Conservation (phyloP, 768 basidiomycete species). For the Dacryopinax spathularia region DNA sequence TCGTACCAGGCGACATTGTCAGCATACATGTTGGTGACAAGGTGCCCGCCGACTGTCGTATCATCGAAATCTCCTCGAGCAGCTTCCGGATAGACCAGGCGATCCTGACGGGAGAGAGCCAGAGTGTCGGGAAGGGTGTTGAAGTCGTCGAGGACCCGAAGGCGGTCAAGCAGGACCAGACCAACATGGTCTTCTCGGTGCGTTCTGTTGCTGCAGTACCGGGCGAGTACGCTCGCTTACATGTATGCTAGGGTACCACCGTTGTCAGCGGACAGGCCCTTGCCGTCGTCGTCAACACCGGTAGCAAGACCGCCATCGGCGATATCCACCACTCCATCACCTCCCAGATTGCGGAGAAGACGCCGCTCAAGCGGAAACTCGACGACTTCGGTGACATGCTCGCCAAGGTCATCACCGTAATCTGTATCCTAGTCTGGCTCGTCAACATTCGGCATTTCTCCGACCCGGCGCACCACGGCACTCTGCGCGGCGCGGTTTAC, state of each 20-base stretch:
- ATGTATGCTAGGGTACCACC: conserved; percentile 69
- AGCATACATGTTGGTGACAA: conserved; percentile 86
- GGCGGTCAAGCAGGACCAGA: conserved; percentile 97
- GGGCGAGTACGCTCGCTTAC: not conserved
- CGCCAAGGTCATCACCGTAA: conserved; percentile 93
- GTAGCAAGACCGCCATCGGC: conserved; percentile 79
- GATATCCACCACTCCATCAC: conserved; percentile 96
- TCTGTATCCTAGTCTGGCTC: conserved; percentile 94
- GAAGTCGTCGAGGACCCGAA: conserved; percentile 51
- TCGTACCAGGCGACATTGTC: conserved; percentile 92
- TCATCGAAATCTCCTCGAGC: conserved; percentile 79
- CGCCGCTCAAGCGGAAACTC: conserved; percentile 88
- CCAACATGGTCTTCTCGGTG: conserved; percentile 88
- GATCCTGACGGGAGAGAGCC: conserved; percentile 87
- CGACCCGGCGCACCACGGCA: conserved; percentile 86
- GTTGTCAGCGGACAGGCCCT: conserved; percentile 85
- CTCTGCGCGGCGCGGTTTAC: conserved; percentile 85
- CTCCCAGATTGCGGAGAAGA: conserved; percentile 86
- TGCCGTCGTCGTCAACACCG: conserved; percentile 80
- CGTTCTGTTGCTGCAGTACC: conserved; percentile 17
- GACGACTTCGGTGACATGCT: conserved; percentile 97
- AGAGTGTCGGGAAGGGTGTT: conserved; percentile 68
- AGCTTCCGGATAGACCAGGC: conserved; percentile 94
- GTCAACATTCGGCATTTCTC: conserved; percentile 93
- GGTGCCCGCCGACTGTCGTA: conserved; percentile 85